Evolutionary conservation across 257 asterid genomes (phyloP).

Genomic region (Scutellaria minor): DNA sequence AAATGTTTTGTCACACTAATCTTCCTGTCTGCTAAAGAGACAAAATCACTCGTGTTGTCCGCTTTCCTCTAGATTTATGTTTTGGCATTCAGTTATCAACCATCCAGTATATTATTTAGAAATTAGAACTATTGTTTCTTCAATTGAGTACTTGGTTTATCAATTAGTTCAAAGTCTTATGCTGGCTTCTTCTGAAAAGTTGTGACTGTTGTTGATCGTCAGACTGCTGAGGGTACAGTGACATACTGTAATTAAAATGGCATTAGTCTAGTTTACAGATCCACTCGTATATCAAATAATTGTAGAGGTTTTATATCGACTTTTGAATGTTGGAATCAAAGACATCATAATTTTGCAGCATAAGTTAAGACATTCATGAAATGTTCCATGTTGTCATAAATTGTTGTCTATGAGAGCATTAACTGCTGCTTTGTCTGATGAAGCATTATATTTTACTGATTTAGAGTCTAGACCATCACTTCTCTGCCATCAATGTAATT

Average conservation of each 20-base stretch:
- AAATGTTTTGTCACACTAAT: not conserved
- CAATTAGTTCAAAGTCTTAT: conserved; percentile 3
- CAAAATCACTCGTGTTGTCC: not conserved
- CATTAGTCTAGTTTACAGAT: not conserved
- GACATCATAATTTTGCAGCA: not conserved
- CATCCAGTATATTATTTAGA: not conserved
- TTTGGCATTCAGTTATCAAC: not conserved
- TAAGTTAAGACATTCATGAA: conserved; percentile 1
- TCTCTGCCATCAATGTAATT: not conserved
- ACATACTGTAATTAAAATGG: not conserved
- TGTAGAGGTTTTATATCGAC: not conserved
- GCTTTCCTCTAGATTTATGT: not conserved
- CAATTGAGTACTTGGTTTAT: not conserved
- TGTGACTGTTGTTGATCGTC: not conserved
- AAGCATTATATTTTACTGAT: conserved; percentile 7
- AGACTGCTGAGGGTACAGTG: not conserved
- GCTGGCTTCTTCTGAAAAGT: conserved; percentile 12
- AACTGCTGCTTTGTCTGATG: conserved; percentile 6
- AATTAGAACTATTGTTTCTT: not conserved
- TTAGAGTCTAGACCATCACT: not conserved
- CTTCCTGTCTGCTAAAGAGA: not conserved
- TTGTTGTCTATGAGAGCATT: not conserved
- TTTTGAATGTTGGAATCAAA: not conserved
- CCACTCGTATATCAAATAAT: not conserved
- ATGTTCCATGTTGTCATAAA: not conserved